These are phyloP conservation scores for Scheffersomyces amazonensis DNA, from an alignment of 805 yeast species.

Conservation along the genomic window DNA sequence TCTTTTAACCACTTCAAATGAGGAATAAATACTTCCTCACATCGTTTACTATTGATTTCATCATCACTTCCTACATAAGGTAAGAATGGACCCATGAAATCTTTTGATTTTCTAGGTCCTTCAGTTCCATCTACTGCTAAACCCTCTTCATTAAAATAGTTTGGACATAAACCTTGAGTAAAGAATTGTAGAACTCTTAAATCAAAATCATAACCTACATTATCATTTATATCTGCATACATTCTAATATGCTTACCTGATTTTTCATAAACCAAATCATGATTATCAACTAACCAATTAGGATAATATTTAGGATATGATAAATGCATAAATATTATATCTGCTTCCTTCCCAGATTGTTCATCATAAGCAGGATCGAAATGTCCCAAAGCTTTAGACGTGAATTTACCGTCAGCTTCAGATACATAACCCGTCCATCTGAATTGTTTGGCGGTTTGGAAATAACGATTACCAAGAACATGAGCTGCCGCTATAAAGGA, in stretches of 20 bases:
- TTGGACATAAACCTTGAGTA: slow-evolving; percentile 36
- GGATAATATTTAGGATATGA: slow-evolving; percentile 52
- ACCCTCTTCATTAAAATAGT: slow-evolving; percentile 28
- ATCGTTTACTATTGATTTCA: slow-evolving; percentile 22
- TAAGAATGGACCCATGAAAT: slow-evolving; percentile 34
- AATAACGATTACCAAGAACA: slow-evolving; percentile 45
- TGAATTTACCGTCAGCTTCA: slow-evolving; percentile 22
- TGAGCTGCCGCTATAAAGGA: slow-evolving; percentile 70
- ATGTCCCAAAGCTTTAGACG: slow-evolving; percentile 36
- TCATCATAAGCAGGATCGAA: slow-evolving; percentile 43
- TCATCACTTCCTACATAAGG: slow-evolving; percentile 21
- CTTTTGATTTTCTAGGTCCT: slow-evolving; percentile 13
- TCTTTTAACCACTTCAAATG: slow-evolving; percentile 42
- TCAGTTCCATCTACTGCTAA: slow-evolving; percentile 21
- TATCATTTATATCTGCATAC: slow-evolving; percentile 32
- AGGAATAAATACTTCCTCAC: slow-evolving; percentile 36
- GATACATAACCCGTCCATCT: slow-evolving; percentile 34
- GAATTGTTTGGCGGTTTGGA: slow-evolving; percentile 49
- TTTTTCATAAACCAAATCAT: slow-evolving; percentile 32
- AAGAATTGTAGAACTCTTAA: slow-evolving; percentile 36
- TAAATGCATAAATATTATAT: slow-evolving; percentile 50
- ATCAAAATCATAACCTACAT: slow-evolving; percentile 43
- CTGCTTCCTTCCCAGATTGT: slow-evolving; percentile 15
- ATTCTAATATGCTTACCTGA: slow-evolving; percentile 36
- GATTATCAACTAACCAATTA: slow-evolving; percentile 29